Evolutionary conservation across 345 rosid genomes (phyloP).

Genomic region (Physaria fendleri): DNA sequence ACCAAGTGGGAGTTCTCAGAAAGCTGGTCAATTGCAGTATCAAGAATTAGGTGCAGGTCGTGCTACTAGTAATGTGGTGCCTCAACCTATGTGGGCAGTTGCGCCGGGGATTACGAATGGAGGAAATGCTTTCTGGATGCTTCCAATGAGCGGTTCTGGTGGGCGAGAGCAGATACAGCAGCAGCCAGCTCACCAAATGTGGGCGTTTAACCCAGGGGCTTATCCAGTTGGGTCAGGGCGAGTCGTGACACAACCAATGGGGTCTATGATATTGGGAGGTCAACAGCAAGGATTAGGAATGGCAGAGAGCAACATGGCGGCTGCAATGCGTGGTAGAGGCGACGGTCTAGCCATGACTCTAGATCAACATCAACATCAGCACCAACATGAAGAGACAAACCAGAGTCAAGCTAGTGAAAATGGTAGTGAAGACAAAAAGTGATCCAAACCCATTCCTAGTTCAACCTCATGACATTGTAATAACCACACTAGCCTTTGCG

Average conservation of each 20-base stretch:
- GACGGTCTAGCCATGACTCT: conserved; percentile 55
- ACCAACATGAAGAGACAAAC: conserved; percentile 37
- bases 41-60: conserved; percentile 31
- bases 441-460: no score
- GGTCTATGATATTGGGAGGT: conserved; percentile 64
- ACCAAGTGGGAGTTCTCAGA: conserved; percentile 45
- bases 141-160: conserved; percentile 48
- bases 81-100: conserved; percentile 77
- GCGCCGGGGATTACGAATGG: conserved; percentile 60
- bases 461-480: not conserved
- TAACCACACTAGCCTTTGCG: no score
- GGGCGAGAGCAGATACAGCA: conserved; percentile 35
- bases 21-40: conserved; percentile 33
- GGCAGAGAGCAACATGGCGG: conserved; percentile 44
- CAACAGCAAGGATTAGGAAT: conserved; percentile 65
- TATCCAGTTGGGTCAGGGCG: conserved; percentile 44
- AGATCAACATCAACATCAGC: conserved; percentile 40
- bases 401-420: conserved; percentile 38
- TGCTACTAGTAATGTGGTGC: conserved; percentile 27
- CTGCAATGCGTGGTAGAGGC: conserved; percentile 34
- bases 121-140: conserved; percentile 76
- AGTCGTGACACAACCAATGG: conserved; percentile 49
- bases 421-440: conserved; percentile 45
- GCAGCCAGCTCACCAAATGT: conserved; percentile 46
- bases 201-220: conserved; percentile 56